Base-by-base conservation (phyloP, 371 early-diverging fungal genomes). In the Rhizopus delemar region DNA sequence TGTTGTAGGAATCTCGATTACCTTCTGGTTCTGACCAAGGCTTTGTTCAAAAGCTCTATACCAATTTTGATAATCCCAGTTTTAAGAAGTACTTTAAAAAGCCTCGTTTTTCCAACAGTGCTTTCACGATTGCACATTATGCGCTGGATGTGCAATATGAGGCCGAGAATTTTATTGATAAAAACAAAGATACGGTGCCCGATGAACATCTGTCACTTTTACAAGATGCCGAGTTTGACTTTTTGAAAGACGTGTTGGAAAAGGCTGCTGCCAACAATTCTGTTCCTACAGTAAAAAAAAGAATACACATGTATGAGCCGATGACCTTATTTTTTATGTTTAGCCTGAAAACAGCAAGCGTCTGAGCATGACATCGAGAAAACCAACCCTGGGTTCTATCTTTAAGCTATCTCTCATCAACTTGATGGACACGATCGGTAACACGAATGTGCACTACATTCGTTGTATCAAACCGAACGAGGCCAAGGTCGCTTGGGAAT, bases 391-490 rank as follows among this genome's bases (percentile, higher is more conserved):
- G 3, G 96, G 96, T 3, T 86, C 94, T 12, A 93, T 93, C 15
- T 87, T 88, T 71, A 88, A 88, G 77, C 80, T 77, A 16, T 96
- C 97, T 0, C 82, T 98, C 45, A 88, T 89, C 52, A 84, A 87
- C 52, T 82, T 98, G 34, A 96, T 97, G 97, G 93, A 89, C n/a
- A 97, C 96, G 0, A 94, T 98, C 61, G 86, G 88, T 36, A 72
- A 81, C 7, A 98, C 98, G 52, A 90, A 96, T 55, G 94, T 94
- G 13, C 94, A 94, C 63, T 99, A 99, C 70, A 96, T 97, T 59
- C 93, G 98, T 58, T 97, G 98, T 83, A 94, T 97, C 77, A 97
- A 97, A 73, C 97, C 98, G 12, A 97, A 97, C 75, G 93, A 91
- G 70, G 90, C 87, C 57, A 97, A 97, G 77, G 80, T 77, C 3